Evolutionary conservation across 1,139 yeast species (phyloP), one percentile per base, ranked within the genome.

Genomic region (Scheffersomyces titani): DNA sequence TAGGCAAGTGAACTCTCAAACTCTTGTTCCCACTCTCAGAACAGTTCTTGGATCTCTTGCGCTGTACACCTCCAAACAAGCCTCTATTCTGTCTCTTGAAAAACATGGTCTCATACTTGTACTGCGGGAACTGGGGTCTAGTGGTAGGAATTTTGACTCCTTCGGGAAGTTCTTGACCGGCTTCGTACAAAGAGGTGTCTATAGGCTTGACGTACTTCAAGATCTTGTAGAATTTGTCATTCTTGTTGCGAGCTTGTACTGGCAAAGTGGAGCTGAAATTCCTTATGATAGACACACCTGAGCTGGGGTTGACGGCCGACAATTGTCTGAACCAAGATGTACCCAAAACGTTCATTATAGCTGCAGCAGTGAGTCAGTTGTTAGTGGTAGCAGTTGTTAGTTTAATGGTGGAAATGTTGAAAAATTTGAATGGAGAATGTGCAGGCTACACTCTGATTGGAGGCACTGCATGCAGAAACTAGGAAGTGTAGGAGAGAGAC

Each of bases 1-100:
- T 94, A 49, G 97, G 97, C 64, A 81, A 76, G 86, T 96, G 94
- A 47, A 84, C 82, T 70, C 97, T 82, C 70, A 88, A 84, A 57
- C 85, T 85, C 72, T 89, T 90, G 73, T 89, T 90, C 59, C 87
- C 85, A 61, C 78, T 74, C 70, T 92, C 97, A 16, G 97, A 86
- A 59, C 93, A 83, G 57, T 86, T 84, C 73, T 91, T 85, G 62
- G 97, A 96, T 61, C 87, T 83, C 63, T 86, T 87, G 59, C 92
- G 85, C 69, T 89, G 90, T 58, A 89, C 84, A 19, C 98, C 98
- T 22, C 98, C 99, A 70, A 84, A 93, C 52, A 94, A 81, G 7
- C 98, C 98, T 57, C 89, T 78, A 71, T 93, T 91, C 65, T 93
- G 88, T 73, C 93, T 89, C 71, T 92, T 92, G 77, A 87, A 93